Conservation (phyloP, 257 asterid genomes). For the Vinca minor region DNA sequence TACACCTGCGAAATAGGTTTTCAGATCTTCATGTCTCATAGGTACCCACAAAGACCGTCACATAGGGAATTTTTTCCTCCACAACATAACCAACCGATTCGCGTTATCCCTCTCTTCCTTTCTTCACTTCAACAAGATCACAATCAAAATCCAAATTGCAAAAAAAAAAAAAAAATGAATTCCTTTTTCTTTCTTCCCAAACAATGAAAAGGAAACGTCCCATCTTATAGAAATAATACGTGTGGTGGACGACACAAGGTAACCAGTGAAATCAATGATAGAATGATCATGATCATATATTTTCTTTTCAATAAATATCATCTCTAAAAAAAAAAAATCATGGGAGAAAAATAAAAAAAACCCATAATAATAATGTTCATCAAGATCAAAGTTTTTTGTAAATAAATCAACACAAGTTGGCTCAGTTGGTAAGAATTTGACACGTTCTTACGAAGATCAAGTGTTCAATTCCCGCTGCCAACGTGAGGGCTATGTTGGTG, state of each 20-base stretch:
- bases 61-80: too few species aligned
- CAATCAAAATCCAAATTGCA: constrained; percentile 2
- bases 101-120: too few species aligned
- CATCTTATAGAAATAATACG: background rate
- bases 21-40: too few species aligned
- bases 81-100: too few species aligned
- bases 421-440: too few species aligned
- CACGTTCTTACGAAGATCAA: too few species aligned
- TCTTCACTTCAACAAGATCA: background rate
- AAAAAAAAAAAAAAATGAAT: background rate
- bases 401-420: background rate
- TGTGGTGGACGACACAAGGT: constrained; percentile 18
- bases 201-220: constrained; percentile 1
- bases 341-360: background rate
- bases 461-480: too few species aligned
- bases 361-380: background rate
- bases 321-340: constrained; percentile 19
- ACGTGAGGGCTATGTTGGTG: too few species aligned
- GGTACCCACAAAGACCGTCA: too few species aligned
- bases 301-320: constrained; percentile 3
- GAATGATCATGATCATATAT: constrained; percentile 20
- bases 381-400: constrained; percentile 3
- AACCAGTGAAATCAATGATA: constrained; percentile 17
- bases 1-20: too few species aligned
- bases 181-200: background rate